A percentile compares a stretch with the other conserved stretches of the same genome.
phyloP scores from a whole-genome alignment of 148 eudicot genomes.

The Arbutus unedo region DNA sequence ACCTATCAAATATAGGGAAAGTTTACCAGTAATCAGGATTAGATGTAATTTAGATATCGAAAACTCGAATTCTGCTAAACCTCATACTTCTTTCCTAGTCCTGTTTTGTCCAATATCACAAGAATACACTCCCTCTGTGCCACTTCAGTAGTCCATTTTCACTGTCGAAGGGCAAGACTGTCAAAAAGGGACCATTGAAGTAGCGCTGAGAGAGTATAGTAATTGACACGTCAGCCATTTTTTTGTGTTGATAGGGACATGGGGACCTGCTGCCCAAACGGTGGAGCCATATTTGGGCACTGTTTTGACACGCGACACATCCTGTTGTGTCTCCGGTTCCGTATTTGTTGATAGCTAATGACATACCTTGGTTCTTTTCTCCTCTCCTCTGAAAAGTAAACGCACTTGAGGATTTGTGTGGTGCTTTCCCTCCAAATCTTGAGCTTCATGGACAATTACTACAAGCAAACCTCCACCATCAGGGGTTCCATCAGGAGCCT shows the following conservation, averaged over 20 bases:
- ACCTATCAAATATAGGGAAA: not conserved
- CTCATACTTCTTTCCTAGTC: not conserved
- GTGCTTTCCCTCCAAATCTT: constrained; percentile 61
- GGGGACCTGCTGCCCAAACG: too few species aligned
- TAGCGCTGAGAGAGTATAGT: not conserved
- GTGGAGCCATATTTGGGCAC: too few species aligned
- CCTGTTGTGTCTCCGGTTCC: too few species aligned
- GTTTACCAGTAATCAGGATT: not conserved
- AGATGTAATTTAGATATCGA: not conserved
- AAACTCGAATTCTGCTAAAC: not conserved
- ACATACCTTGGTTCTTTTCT: constrained; percentile 32
- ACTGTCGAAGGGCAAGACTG: not conserved
- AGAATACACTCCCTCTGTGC: not conserved
- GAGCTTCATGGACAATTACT: constrained; percentile 54
- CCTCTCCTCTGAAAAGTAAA: constrained; percentile 31
- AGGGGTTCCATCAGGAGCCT: constrained; percentile 65
- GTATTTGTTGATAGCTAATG: not conserved
- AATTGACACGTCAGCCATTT: not conserved
- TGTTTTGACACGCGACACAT: too few species aligned
- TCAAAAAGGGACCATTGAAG: not conserved
- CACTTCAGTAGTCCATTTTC: not conserved
- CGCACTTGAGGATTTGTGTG: constrained; percentile 35
- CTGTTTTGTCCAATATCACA: not conserved
- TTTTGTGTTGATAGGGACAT: not conserved
- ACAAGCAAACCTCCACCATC: constrained; percentile 63